These are phyloP conservation scores for Physcomitrium patens DNA, from an alignment of 225 moss, liverwort and hornwort species.

Conservation along the genomic window DNA sequence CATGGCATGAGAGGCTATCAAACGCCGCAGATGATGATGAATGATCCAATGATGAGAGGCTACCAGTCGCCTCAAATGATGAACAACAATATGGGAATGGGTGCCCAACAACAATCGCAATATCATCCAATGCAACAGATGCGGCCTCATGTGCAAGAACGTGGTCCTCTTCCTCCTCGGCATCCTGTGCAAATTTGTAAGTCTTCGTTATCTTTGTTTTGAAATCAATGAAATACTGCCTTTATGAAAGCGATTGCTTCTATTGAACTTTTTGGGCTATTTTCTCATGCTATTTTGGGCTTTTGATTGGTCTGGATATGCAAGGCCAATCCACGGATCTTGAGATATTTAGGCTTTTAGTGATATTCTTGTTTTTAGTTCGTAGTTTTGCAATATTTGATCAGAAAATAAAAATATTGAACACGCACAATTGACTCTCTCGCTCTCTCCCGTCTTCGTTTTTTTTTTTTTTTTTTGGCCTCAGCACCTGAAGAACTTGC, in stretches of 20 bases:
- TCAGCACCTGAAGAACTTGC: constrained; percentile 83
- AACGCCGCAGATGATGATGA: constrained; percentile 46
- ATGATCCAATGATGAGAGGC: constrained; percentile 39
- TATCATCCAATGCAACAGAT: constrained; percentile 44
- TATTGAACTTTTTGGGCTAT: background rate
- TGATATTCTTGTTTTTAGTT: background rate
- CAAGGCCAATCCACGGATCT: background rate
- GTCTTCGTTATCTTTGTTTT: constrained; percentile 34
- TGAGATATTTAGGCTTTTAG: background rate
- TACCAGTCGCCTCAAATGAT: constrained; percentile 45
- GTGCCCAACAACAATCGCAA: constrained; percentile 47
- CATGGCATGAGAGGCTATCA: constrained; percentile 43
- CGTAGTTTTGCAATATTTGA: background rate
- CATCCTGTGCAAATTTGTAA: constrained; percentile 60
- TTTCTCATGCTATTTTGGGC: constrained; percentile 3
- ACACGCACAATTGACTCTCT: background rate
- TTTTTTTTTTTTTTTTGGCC: background rate
- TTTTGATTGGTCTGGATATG: background rate
- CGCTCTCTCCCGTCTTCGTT: too few species aligned
- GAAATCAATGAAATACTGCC: background rate
- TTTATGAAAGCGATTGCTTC: constrained; percentile 1
- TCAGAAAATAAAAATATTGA: background rate
- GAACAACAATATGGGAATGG: constrained; percentile 49
- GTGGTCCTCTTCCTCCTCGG: constrained; percentile 44
- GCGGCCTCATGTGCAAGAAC: constrained; percentile 58